These are phyloP conservation scores for Protoeuglena noctilucae DNA, from an alignment of 139 green algal species.

Conservation along the genomic window DNA sequence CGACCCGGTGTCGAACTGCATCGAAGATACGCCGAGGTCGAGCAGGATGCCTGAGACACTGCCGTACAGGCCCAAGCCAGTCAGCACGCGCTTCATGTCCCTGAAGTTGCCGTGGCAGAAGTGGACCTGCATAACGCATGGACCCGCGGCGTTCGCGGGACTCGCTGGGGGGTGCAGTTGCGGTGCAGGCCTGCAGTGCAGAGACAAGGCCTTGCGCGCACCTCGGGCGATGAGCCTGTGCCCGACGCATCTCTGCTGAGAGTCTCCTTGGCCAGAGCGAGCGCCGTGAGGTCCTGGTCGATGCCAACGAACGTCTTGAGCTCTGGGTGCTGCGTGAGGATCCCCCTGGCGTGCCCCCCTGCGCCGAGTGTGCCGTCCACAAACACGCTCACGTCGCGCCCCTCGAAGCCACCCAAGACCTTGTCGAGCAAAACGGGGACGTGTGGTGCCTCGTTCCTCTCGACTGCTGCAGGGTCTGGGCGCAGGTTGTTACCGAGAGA, in stretches of 20 bases:
- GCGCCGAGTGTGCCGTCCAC: conserved; percentile 80
- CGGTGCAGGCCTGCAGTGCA: not conserved
- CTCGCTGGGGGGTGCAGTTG: no score
- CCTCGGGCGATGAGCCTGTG: not conserved
- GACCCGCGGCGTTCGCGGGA: not conserved
- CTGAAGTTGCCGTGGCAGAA: conserved; percentile 41
- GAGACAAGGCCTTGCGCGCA: no score
- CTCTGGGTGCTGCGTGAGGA: conserved; percentile 56
- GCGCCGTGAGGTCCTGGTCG: conserved; percentile 66
- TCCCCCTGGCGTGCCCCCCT: conserved; percentile 50
- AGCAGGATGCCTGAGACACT: conserved; percentile 61
- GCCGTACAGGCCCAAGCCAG: conserved; percentile 6
- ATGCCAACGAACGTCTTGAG: conserved; percentile 53
- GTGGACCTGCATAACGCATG: conserved; percentile 9
- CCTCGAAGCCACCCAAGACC: no score
- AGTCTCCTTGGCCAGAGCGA: conserved; percentile 31
- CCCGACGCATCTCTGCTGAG: not conserved
- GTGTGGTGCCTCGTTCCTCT: no score
- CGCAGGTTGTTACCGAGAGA: no score
- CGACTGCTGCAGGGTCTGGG: no score
- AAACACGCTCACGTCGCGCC: conserved; percentile 40
- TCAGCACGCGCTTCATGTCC: conserved; percentile 16
- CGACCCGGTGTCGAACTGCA: conserved; percentile 75
- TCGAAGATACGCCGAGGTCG: conserved; percentile 88
- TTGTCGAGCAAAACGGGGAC: no score